Conservation (phyloP, 106 monocot species). For the Apostasia shenzhenica region DNA sequence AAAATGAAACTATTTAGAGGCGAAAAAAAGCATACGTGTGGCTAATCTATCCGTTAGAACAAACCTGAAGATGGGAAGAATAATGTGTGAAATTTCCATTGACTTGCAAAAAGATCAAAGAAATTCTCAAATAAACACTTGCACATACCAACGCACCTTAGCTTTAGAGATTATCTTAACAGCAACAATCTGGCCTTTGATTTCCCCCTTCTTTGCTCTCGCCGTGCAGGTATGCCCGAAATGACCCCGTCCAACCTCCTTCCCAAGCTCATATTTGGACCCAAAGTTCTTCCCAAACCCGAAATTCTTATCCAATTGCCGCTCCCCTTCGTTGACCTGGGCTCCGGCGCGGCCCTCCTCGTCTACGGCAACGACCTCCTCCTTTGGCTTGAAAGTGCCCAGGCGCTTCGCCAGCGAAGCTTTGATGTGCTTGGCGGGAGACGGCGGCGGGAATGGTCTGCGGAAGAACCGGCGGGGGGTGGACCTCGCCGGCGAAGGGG, state of each 20-base stretch:
- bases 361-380: conserved; percentile 4
- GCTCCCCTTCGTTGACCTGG: conserved; percentile 8
- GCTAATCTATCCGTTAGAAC: too few relatives aligned
- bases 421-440: conserved; percentile 47
- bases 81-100: too few relatives aligned
- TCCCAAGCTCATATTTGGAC: conserved; percentile 32
- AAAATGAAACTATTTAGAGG: too few relatives aligned
- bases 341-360: conserved; percentile 16
- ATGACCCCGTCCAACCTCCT: conserved; percentile 38
- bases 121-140: too few relatives aligned
- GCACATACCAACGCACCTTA: conserved; percentile 21
- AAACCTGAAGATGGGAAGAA: too few relatives aligned
- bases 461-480: conserved; percentile 53
- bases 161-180: conserved; percentile 40
- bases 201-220: conserved; percentile 24
- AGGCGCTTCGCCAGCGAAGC: conserved; percentile 31
- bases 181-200: conserved; percentile 31
- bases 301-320: conserved; percentile 33
- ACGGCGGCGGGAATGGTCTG: conserved; percentile 55
- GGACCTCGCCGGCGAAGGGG: conserved; percentile 26
- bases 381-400: conserved; percentile 21
- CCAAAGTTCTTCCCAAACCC: conserved; percentile 33
- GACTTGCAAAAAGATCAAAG: too few relatives aligned
- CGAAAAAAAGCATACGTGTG: too few relatives aligned
- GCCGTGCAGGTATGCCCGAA: conserved; percentile 36